phyloP scores from a whole-genome alignment of 257 asterid species.

The Forsythia viridissima region DNA sequence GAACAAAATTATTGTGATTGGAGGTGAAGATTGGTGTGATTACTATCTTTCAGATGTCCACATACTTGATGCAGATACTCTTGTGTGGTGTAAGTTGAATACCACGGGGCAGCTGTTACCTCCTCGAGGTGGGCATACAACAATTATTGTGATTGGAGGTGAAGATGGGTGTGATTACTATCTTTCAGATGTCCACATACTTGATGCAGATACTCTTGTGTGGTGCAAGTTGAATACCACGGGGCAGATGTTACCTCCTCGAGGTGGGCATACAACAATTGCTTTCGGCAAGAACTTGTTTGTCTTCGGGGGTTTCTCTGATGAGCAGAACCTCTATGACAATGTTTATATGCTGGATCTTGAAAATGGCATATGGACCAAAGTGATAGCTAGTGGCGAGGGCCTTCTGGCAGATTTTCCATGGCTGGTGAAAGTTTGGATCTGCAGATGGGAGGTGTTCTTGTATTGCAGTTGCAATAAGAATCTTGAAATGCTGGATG shows the following conservation, averaged over 20 bases:
- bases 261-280: conserved; percentile 90
- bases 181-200: conserved; percentile 88
- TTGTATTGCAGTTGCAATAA: conserved; percentile 95
- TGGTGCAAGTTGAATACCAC: conserved; percentile 87
- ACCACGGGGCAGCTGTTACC: conserved; percentile 75
- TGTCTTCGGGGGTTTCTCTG: conserved; percentile 92
- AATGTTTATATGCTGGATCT: conserved; percentile 68
- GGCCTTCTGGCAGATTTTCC: conserved; percentile 72
- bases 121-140: conserved; percentile 98
- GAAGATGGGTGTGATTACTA: conserved; percentile 76
- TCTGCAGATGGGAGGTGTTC: conserved; percentile 83
- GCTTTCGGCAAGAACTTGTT: conserved; percentile 70
- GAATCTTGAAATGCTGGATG: conserved; percentile 86
- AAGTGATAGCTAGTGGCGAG: conserved; percentile 32
- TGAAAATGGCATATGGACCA: conserved; percentile 73
- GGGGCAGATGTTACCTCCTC: conserved; percentile 82
- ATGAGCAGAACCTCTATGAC: conserved; percentile 77
- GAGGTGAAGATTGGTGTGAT: conserved; percentile 82
- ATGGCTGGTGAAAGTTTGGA: conserved; percentile 88
- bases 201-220: conserved; percentile 84
- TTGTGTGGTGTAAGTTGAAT: conserved; percentile 81
- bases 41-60: conserved; percentile 89
- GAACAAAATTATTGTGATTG: conserved; percentile 82
- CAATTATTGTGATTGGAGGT: conserved; percentile 91
- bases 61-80: conserved; percentile 90